Conservation (phyloP, 2,329 filamentous ascomycete genomes). For the Daldinia sp. region DNA sequence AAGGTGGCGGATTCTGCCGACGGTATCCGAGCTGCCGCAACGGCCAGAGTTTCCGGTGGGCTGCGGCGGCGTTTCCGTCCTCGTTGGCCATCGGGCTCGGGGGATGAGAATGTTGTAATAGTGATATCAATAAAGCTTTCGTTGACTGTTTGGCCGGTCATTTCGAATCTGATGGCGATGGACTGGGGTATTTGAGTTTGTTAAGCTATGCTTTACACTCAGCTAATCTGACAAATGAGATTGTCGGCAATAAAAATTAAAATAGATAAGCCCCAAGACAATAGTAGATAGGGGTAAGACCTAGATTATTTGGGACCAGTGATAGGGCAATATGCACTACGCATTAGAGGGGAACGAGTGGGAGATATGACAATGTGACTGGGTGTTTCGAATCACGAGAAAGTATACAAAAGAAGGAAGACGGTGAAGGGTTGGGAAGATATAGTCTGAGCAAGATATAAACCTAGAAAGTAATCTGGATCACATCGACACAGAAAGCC, state of each 20-base stretch:
- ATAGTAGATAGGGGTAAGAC: constrained; percentile 4
- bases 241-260: constrained; percentile 6
- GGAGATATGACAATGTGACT: constrained; percentile 15
- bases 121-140: constrained; percentile 41
- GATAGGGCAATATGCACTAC: constrained; percentile 1
- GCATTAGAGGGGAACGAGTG: not conserved
- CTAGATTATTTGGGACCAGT: not conserved
- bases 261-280: constrained; percentile 5
- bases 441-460: constrained; percentile 23
- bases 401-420: constrained; percentile 12
- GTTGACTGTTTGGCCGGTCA: constrained; percentile 37
- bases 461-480: constrained; percentile 11
- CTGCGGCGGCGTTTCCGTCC: constrained; percentile 51
- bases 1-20: constrained; percentile 52
- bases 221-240: not conserved
- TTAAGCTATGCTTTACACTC: not conserved
- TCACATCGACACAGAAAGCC: constrained; percentile 26
- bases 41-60: constrained; percentile 40
- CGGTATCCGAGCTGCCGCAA: constrained; percentile 41
- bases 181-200: not conserved
- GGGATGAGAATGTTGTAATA: constrained; percentile 40
- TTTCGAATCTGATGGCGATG: constrained; percentile 20
- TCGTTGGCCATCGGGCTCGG: constrained; percentile 48
- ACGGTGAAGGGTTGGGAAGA: constrained; percentile 21
- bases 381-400: not conserved